Percentiles rank a stretch among this genome's conserved stretches.
These are phyloP conservation scores for Ophiorrhiza pumila DNA, from an alignment of 257 asterid species.

Conservation along the genomic window DNA sequence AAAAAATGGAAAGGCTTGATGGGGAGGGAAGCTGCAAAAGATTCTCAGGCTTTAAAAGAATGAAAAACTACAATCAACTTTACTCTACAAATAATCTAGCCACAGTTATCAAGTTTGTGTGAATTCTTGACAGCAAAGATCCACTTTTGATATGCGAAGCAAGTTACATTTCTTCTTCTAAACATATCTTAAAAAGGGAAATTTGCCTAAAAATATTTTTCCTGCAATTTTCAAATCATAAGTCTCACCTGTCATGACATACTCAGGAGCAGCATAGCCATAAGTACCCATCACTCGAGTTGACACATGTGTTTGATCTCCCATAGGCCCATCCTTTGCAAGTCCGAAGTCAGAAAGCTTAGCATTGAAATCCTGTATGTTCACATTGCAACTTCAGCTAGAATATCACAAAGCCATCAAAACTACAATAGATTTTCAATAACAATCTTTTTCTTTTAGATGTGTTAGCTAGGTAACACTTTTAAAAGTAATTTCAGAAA, in stretches of 20 bases:
- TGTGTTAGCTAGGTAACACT: not conserved
- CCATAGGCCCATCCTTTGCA: conserved; percentile 93
- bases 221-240: not conserved
- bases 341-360: conserved; percentile 95
- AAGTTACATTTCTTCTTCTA: not conserved
- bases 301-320: conserved; percentile 97
- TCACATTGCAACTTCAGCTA: conserved; percentile 12
- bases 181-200: not conserved
- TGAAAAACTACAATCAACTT: not conserved
- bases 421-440: not conserved
- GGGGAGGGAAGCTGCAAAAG: not conserved
- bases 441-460: not conserved
- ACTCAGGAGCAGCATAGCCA: conserved; percentile 98
- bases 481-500: not conserved
- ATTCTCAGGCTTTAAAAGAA: not conserved
- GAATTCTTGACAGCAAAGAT: not conserved
- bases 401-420: not conserved
- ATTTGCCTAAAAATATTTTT: not conserved
- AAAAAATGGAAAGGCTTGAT: not conserved
- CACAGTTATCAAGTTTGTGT: not conserved
- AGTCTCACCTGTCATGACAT: conserved; percentile 93
- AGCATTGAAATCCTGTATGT: conserved; percentile 77
- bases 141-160: not conserved
- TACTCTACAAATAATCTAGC: not conserved
- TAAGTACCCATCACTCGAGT: conserved; percentile 98